Evolutionary conservation across 495 filamentous ascomycete genomes (phyloP), one percentile per base, ranked within the genome.

Genomic region (Penicillium soppii): DNA sequence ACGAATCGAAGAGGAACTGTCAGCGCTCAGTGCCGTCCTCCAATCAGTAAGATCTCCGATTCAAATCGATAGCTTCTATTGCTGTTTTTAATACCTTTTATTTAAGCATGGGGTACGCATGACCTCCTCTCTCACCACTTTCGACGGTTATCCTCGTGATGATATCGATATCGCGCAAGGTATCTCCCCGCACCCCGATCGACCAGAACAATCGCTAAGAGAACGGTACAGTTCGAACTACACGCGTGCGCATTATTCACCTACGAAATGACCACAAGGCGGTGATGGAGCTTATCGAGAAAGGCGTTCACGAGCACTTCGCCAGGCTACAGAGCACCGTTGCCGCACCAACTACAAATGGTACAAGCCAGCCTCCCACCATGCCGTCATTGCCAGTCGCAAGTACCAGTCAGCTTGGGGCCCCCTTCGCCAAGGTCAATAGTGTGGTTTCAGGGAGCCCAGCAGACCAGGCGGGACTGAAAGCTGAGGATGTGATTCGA

Each of bases 131-230:
- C 76, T 99, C 40, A 89, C 88, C 4, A 97, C 95, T 2, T 83
- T 86, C 47, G 95, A 99, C 70, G 95, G 92, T 42, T 99, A 88
- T 66, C 95, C 95, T 26, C 82, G 95, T 58, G 84, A 86, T 54
- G 95, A 99, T 67, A 84, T 99, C 47, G 95, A 99, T 66, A 86
- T 99, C 54, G 89, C 95, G 25, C 92, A 96, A 71, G 95, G 90
- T 94, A 84, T 59, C 79, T 39, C 16, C 57, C 32, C 27, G 35
- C 25, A 43, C 10, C 12, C 29, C 10, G n/a, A 20, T 29, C 20
- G 17, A 21, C 42, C 27, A 23, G 20, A 22, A 50, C 49, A 26
- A 15, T 38, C 33, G 41, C 56, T 63, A 35, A 65, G 54, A 62
- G 20, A 19, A 21, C 43, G 26, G 12, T 29, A 30, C 58, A 95